Conservation (phyloP, 106 monocot genomes). For the Apostasia shenzhenica region DNA sequence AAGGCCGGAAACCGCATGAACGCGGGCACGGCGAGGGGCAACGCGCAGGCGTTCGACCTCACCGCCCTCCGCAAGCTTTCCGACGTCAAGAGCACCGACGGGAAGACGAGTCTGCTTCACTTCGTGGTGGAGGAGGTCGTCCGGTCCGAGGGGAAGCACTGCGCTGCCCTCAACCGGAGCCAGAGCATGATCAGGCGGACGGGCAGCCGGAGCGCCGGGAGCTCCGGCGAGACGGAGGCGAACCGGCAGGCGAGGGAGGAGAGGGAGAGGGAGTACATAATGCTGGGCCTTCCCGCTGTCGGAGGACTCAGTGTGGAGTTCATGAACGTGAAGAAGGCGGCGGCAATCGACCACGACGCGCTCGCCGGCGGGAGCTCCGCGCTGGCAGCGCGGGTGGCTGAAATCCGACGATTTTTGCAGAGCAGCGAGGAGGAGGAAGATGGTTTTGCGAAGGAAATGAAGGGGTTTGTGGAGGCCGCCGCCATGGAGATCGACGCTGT, state of each 20-base stretch:
- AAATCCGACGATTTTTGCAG: slow-evolving; percentile 29
- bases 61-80: slow-evolving; percentile 67
- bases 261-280: slow-evolving; percentile 59
- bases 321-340: slow-evolving; percentile 46
- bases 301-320: slow-evolving; percentile 49
- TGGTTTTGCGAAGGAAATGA: slow-evolving; percentile 50
- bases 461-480: slow-evolving; percentile 32
- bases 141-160: slow-evolving; percentile 72
- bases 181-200: slow-evolving; percentile 31
- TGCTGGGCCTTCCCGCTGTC: slow-evolving; percentile 53
- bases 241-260: slow-evolving; percentile 19
- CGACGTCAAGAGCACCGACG: slow-evolving; percentile 86
- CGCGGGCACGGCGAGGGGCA: slow-evolving; percentile 77
- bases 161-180: slow-evolving; percentile 42
- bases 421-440: slow-evolving; percentile 11
- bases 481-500: slow-evolving; percentile 24
- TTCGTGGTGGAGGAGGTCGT: slow-evolving; percentile 82
- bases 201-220: slow-evolving; percentile 12
- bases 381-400: slow-evolving; percentile 19
- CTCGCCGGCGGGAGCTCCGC: slow-evolving; percentile 16
- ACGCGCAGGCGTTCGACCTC: slow-evolving; percentile 86
- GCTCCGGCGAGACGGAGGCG: neutral
- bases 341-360: slow-evolving; percentile 37
- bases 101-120: slow-evolving; percentile 77
- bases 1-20: slow-evolving; percentile 90